phyloP scores from a whole-genome alignment of 164 flowering plant species.

The Aristolochia contorta region DNA sequence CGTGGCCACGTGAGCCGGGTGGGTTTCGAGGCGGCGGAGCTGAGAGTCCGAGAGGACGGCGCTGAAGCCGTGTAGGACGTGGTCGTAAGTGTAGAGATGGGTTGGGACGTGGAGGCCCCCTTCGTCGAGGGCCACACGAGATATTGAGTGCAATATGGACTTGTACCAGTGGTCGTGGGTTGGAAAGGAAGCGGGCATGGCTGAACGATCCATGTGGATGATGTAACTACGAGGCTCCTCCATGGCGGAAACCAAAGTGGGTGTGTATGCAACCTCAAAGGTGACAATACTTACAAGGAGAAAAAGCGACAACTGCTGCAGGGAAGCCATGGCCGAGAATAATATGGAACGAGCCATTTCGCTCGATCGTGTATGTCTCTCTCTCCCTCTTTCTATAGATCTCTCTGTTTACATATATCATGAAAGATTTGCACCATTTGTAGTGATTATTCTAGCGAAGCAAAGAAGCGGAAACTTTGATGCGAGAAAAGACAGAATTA shows the following conservation, averaged over 20 bases:
- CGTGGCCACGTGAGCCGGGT: slow-evolving; percentile 11
- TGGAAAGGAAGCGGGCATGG: slow-evolving; percentile 10
- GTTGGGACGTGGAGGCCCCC: not conserved
- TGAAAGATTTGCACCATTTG: not conserved
- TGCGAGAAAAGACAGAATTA: not conserved
- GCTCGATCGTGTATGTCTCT: no score
- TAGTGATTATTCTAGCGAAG: no score
- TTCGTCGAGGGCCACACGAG: no score
- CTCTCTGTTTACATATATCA: no score
- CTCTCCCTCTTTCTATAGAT: no score
- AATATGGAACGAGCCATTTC: no score
- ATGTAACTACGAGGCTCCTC: slow-evolving; percentile 15
- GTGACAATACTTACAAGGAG: not conserved
- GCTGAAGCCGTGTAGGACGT: slow-evolving; percentile 12
- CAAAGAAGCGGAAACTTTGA: not conserved
- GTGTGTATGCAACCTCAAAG: not conserved
- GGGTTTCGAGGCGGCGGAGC: slow-evolving; percentile 2
- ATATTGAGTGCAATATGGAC: no score
- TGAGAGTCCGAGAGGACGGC: slow-evolving; percentile 10
- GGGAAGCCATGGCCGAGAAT: no score
- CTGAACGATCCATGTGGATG: not conserved
- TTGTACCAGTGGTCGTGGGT: slow-evolving; percentile 8
- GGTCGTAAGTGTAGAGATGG: slow-evolving; percentile 5
- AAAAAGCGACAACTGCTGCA: slow-evolving; percentile 2
- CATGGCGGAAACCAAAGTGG: not conserved